Evolutionary conservation across 2,329 filamentous ascomycete species (phyloP).

Genomic region (Aspergillus sp.): DNA sequence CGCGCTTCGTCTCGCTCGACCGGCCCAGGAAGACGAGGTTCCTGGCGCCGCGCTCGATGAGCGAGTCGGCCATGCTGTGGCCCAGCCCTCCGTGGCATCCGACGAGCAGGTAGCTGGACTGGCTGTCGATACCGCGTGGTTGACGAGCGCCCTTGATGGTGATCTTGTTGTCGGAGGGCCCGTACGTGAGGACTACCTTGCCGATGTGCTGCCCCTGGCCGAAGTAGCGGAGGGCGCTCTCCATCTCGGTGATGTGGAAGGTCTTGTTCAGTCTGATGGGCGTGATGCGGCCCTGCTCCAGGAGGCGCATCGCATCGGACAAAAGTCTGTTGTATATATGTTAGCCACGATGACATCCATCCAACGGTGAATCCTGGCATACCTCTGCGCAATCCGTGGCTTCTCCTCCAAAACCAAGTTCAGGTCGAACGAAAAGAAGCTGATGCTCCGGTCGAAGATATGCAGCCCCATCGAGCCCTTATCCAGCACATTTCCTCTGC

Average conservation of each 20-base stretch:
- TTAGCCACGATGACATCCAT: not conserved
- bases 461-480: not conserved
- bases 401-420: not conserved
- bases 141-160: not conserved
- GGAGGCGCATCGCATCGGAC: not conserved
- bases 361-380: not conserved
- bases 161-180: not conserved
- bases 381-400: not conserved
- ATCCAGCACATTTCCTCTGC: conserved; percentile 29
- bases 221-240: conserved; percentile 3
- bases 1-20: conserved; percentile 22
- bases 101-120: conserved; percentile 52
- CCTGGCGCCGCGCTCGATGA: conserved; percentile 14
- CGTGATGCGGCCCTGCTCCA: not conserved
- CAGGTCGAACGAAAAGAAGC: not conserved
- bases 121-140: conserved; percentile 20
- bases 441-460: not conserved
- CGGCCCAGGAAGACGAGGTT: conserved; percentile 51
- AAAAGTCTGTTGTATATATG: not conserved
- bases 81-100: conserved; percentile 59
- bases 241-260: conserved; percentile 3
- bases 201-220: not conserved
- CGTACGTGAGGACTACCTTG: conserved; percentile 3
- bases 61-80: conserved; percentile 34
- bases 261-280: not conserved